Percentiles rank a stretch among this genome's conserved stretches.
Evolutionary conservation across 1,284 basidiomycete species (phyloP).

Genomic region (Fomitopsis schrenkii): DNA sequence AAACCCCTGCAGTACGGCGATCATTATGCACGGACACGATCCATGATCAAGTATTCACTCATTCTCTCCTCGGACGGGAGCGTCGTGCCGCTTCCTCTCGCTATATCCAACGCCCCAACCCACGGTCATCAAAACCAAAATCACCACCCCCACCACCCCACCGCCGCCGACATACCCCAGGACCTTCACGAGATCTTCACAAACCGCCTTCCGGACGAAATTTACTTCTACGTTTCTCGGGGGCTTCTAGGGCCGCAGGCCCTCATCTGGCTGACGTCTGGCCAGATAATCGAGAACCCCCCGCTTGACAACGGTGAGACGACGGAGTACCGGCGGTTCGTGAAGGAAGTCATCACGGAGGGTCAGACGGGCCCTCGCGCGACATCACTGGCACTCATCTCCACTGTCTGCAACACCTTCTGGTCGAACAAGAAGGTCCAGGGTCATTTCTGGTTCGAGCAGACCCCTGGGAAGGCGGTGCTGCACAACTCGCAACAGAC

Average conservation of each 20-base stretch:
- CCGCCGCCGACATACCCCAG: slow-evolving; percentile 81
- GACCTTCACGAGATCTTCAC: slow-evolving; percentile 98
- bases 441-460: slow-evolving; percentile 78
- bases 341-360: slow-evolving; percentile 95
- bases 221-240: slow-evolving; percentile 94
- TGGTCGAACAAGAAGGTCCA: slow-evolving; percentile 77
- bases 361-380: slow-evolving; percentile 88
- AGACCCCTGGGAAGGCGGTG: slow-evolving; percentile 46
- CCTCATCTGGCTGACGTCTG: slow-evolving; percentile 87
- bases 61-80: slow-evolving; percentile 89
- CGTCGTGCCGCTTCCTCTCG: slow-evolving; percentile 86
- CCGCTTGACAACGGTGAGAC: slow-evolving; percentile 95
- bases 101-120: slow-evolving; percentile 48
- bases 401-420: slow-evolving; percentile 70
- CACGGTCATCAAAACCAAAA: slow-evolving; percentile 47
- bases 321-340: slow-evolving; percentile 90
- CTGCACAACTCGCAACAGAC: slow-evolving; percentile 78
- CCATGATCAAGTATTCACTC: slow-evolving; percentile 91
- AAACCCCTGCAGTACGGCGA: slow-evolving; percentile 79
- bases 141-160: slow-evolving; percentile 59
- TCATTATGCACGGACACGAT: slow-evolving; percentile 85
- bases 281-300: slow-evolving; percentile 81
- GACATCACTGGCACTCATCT: slow-evolving; percentile 83
- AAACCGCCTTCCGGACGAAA: slow-evolving; percentile 90
- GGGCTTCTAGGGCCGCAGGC: slow-evolving; percentile 87